phyloP scores from a whole-genome alignment of 106 monocot genomes.

The Dactylorhiza incarnata region DNA sequence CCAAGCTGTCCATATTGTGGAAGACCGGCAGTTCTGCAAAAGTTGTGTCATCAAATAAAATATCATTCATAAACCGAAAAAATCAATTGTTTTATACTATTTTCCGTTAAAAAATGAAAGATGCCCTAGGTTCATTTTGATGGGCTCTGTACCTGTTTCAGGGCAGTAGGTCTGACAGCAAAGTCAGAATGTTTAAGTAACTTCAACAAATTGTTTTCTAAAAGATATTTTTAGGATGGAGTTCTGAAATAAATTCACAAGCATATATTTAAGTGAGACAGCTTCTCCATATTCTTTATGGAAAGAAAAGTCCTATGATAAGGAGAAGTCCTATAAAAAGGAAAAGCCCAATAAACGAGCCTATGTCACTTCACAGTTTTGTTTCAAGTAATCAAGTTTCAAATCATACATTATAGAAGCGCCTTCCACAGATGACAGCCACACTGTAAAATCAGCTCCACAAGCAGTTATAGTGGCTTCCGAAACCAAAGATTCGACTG shows the following conservation, averaged over 20 bases:
- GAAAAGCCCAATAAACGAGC: not conserved
- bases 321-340: too few species aligned
- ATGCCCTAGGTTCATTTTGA: too few species aligned
- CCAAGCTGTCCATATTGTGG: conserved; percentile 99
- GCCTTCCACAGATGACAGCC: conserved; percentile 84
- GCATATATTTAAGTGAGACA: not conserved
- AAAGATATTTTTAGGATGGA: not conserved
- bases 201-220: not conserved
- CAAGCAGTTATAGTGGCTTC: conserved; percentile 68
- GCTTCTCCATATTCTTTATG: too few species aligned
- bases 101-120: not conserved
- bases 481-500: conserved; percentile 64
- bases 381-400: conserved; percentile 1
- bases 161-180: too few species aligned
- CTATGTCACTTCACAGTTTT: not conserved
- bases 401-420: conserved; percentile 82
- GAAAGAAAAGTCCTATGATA: too few species aligned
- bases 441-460: conserved; percentile 90
- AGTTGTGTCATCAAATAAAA: conserved; percentile 2
- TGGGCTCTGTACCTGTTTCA: too few species aligned
- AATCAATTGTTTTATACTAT: not conserved
- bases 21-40: conserved; percentile 75
- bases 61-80: not conserved
- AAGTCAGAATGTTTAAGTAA: too few species aligned
- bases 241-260: conserved; percentile 1